Evolutionary conservation across 2,329 filamentous ascomycete genomes (phyloP).

Genomic region (Diaporthe humulicola): DNA sequence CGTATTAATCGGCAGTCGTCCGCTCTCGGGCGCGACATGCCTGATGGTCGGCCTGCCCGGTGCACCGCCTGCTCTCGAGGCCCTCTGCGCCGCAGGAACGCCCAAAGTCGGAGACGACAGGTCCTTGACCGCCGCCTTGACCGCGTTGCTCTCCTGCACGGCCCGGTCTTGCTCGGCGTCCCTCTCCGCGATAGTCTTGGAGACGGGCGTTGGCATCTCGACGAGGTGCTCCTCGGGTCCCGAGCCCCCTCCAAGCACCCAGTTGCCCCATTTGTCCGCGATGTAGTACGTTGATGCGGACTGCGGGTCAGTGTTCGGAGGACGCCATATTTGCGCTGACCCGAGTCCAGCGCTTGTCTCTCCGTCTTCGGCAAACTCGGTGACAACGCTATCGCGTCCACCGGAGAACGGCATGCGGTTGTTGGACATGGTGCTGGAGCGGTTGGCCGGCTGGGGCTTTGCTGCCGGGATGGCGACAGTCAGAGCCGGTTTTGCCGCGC

Average conservation of each 20-base stretch:
- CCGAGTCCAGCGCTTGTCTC: constrained; percentile 49
- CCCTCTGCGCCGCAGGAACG: constrained; percentile 43
- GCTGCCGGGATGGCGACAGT: constrained; percentile 53
- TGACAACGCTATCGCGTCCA: constrained; percentile 59
- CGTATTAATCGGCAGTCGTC: constrained; percentile 40
- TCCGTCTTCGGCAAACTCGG: constrained; percentile 67
- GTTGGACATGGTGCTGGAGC: constrained; percentile 26
- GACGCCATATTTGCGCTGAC: constrained; percentile 63
- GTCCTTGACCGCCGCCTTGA: constrained; percentile 40
- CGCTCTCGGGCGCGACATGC: constrained; percentile 37
- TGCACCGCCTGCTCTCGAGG: background rate
- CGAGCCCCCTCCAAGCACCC: constrained; percentile 59
- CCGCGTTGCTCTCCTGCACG: constrained; percentile 39
- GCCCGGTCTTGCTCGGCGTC: constrained; percentile 25
- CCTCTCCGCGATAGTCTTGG: constrained; percentile 38
- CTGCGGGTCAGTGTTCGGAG: constrained; percentile 59
- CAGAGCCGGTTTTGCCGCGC: constrained; percentile 55
- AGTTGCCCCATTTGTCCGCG: constrained; percentile 66
- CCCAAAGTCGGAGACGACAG: constrained; percentile 36
- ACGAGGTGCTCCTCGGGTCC: constrained; percentile 46
- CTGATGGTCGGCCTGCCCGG: constrained; percentile 32
- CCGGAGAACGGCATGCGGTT: constrained; percentile 36
- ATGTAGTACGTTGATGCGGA: constrained; percentile 63
- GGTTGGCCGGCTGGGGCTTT: constrained; percentile 20
- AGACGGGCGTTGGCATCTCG: constrained; percentile 43